Base-by-base conservation (phyloP, 805 yeast genomes). In the Yamadazyma phyllophila region DNA sequence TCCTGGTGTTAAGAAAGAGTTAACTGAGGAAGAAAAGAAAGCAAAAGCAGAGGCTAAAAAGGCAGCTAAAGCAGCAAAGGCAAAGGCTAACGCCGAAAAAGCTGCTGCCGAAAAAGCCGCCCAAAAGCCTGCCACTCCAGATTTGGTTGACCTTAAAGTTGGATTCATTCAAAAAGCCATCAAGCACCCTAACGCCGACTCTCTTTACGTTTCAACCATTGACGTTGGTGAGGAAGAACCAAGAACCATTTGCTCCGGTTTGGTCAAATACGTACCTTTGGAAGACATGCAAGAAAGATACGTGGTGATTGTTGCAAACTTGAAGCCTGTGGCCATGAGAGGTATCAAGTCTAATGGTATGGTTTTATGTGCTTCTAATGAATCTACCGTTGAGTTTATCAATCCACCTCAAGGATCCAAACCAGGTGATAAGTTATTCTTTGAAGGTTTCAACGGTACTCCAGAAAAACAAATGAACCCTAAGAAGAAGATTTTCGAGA, bases 291-390 rank as follows among this genome's bases (percentile, higher is more conserved):
- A 94, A 78, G 81, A 88, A 67, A 85, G 98, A 67, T 80, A 79
- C 59, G 96, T 92, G 41, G 85, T 94, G 38, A 85, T 85, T 46
- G 90, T 94, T 59, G 96, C 97, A 58, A 95, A 95, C 76, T 80
- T 94, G 71, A 94, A 94, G 74, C 99, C 99, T 14, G 99, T 91
- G 35, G 84, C 83, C 61, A 94, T 94, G 99, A 85, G 99, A 73
- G 98, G 99, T 54, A 82, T 94, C 62, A 89, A 89, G 67, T 90
- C 97, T 8, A 73, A 82, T 42, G 99, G 96, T 43, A 94, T 94
- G 99, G 98, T 94, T 39, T 77, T 94, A 57, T 94, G 99, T 77
- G 92, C 90, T 20, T 89, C 97, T 33, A 83, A 75, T 44, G 87
- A 78, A 41, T 72, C 71, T 31, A 67, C 67, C 27, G 97, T 94